Conservation (phyloP, 2,329 filamentous ascomycete species). For the Fusarium humuli region DNA sequence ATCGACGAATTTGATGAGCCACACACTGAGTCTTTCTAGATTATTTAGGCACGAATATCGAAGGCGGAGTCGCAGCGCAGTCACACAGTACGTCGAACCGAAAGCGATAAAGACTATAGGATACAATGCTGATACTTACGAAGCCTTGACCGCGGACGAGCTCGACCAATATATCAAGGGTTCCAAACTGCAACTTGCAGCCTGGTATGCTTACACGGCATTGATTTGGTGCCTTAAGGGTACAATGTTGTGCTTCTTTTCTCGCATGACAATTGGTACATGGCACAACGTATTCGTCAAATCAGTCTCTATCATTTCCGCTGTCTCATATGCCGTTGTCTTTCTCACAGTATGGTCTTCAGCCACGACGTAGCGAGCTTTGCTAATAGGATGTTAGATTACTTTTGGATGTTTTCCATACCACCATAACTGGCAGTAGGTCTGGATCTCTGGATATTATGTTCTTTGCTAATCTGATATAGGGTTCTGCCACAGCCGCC, state of each 20-base stretch:
- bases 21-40: conserved; percentile 10
- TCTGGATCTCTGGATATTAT: fast-evolving
- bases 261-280: conserved; percentile 45
- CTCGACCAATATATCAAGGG: conserved; percentile 48
- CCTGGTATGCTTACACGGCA: conserved; percentile 55
- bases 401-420: conserved; percentile 41
- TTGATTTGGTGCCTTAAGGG: conserved; percentile 53
- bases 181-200: conserved; percentile 53
- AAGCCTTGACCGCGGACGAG: conserved; percentile 45
- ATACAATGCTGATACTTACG: not conserved
- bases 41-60: conserved; percentile 39
- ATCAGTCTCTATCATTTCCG: conserved; percentile 5
- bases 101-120: fast-evolving
- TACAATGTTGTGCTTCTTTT: conserved; percentile 48
- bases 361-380: fast-evolving
- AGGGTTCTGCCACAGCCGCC: conserved; percentile 36
- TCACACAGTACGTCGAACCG: conserved; percentile 1
- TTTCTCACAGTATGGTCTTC: conserved; percentile 32
- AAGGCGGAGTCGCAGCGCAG: conserved; percentile 15
- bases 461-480: fast-evolving
- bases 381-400: conserved; percentile 12
- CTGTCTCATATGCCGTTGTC: conserved; percentile 29
- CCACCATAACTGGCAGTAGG: conserved; percentile 41
- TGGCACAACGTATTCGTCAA: conserved; percentile 44
- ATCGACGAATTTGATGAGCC: fast-evolving